Evolutionary conservation across 768 basidiomycete genomes (phyloP), one percentile per base, ranked within the genome.

Genomic region (Suillus subalutaceus): DNA sequence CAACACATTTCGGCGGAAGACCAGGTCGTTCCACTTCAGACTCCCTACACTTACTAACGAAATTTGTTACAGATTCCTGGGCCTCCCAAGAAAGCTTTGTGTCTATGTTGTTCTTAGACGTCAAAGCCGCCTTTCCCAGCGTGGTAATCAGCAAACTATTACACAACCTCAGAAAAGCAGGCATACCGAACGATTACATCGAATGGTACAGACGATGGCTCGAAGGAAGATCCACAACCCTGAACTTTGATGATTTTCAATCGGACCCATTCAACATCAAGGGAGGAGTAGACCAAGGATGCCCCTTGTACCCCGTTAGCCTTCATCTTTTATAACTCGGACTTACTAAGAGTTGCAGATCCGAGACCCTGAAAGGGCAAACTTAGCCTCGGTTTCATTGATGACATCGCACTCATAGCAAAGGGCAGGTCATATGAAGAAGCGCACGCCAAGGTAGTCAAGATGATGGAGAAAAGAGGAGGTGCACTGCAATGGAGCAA

Each of bases 361-460:
- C 43, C 16, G 0, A 6, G 7, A 6, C 16, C 44, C 9, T 1
- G 44, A 7, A 20, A n/a, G 8, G 20, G 44, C 9, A 20, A 46
- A n/a, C 44, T 46, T 8, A 46, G 44, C 9, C 20, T 46, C 4
- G 46, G 46, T 0, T 46, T 46, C 9, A 6, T n/a, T 10, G 46
- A 46, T 1, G n/a, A 46, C 10, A n/a, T 46, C 9, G 10, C 46
- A 4, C 23, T 13, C 0, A 10, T n/a, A 9, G 48, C 48, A 6
- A 50, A 23, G 3, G 48, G 48, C 0, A 1, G 13, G 2, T 6
- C 13, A 0, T 50, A 50, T 2, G 12, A 50, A 6, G 48, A 50
- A 2, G n/a, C n/a, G 0, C 12, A 50, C 6, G 0, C 2, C 0
- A 50, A 50, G 13, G 23, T 50, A 13, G 23, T 2, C 0, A 6